phyloP scores from a whole-genome alignment of 192 early-diverging fungal genomes.

The Coemansia brasiliensis region DNA sequence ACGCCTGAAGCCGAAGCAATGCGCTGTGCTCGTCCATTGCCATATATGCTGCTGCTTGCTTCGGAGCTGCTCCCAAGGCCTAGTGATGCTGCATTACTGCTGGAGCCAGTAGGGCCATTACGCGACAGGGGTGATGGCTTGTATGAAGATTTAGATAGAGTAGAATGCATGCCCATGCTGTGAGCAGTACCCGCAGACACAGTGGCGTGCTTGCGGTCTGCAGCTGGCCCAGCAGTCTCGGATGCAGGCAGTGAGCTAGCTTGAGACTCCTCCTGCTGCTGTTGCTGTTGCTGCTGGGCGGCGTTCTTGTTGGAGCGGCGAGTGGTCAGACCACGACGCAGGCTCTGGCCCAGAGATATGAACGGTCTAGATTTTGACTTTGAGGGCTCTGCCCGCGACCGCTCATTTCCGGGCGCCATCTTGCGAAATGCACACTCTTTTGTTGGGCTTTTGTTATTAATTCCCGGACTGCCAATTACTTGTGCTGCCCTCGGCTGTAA shows the following conservation, averaged over 20 bases:
- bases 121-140: constrained; percentile 47
- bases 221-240: not conserved
- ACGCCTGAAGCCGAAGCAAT: constrained; percentile 47
- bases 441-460: not conserved
- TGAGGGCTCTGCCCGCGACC: constrained; percentile 49
- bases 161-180: not conserved
- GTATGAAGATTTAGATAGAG: constrained; percentile 14
- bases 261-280: not conserved
- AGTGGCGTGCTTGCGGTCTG: constrained; percentile 7
- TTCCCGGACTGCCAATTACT: not conserved
- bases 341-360: constrained; percentile 43
- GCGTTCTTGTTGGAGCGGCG: constrained; percentile 29
- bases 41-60: constrained; percentile 26
- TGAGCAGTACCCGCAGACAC: not conserved
- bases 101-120: constrained; percentile 10
- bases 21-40: constrained; percentile 34
- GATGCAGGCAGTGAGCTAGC: not conserved
- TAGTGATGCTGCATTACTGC: constrained; percentile 9
- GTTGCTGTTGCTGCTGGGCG: not conserved
- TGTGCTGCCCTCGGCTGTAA: too few species aligned
- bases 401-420: constrained; percentile 49
- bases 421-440: constrained; percentile 2
- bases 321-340: constrained; percentile 50
- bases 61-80: constrained; percentile 11
- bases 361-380: constrained; percentile 46